Base-by-base conservation (phyloP, 768 basidiomycete species). In the Russula vinacea region DNA sequence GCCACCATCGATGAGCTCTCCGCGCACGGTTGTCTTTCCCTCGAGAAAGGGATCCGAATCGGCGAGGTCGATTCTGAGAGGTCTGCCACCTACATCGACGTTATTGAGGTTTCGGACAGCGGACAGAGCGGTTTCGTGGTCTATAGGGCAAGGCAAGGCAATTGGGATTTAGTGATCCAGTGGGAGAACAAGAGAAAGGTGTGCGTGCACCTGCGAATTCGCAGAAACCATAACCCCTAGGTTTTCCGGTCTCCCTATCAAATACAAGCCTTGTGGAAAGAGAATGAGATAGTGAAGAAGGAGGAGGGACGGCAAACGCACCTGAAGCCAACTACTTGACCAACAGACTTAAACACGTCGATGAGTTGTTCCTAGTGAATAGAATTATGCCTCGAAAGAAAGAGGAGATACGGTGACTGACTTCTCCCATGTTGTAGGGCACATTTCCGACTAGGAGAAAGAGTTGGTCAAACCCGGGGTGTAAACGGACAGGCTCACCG, bases 61-160 rank as follows among this genome's bases (percentile, higher is more conserved):
- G 52, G 94, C 93, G 40, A 96, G 82, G 74, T 98, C 96, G 70
- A 99, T 95, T 55, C 95, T 87, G 50, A 99, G 80, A 2, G 91
- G 89, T 10, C 97, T 86, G 4, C 97, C 97, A 61, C 91, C 93
- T 37, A 98, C 90, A 69, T 94, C 92, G 56, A 85, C 85, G 65
- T 91, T 92, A 75, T 97, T 94, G 55, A 99, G 83, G 73, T 98
- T 99, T 71, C 97, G 88, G 17, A 99, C 93, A 54, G 97, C 97
- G 56, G 94, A 96, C 29, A 85, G 76, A 8, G 97, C 97, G 26
- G 97, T 98, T 76, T 97, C 95, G 74, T 96, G 92, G 76, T 99
- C 97, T 90, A 75, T 69, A 59, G 50, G 67, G n/a, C 6, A 39
- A 33, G 29, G 24, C n/a, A n/a, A n/a, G n/a, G n/a, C n/a, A n/a